phyloP scores from a whole-genome alignment of 768 basidiomycete species.

The Agaricus blazei region DNA sequence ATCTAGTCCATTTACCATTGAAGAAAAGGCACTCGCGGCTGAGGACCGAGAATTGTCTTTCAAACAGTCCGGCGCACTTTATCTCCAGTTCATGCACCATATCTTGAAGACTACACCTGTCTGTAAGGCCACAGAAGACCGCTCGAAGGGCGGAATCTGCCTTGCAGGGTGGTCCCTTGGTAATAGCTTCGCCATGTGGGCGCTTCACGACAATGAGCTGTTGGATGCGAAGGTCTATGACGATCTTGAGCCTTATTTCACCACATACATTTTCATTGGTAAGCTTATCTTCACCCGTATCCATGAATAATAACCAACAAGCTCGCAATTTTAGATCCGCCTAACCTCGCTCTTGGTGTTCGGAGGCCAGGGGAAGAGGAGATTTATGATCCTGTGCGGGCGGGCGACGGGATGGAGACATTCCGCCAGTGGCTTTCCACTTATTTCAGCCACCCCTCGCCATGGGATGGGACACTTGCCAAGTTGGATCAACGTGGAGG shows the following conservation, averaged over 20 bases:
- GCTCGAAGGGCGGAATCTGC: background rate
- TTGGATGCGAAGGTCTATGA: background rate
- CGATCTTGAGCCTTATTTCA: background rate
- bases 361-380: background rate
- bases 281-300: background rate
- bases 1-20: background rate
- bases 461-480: background rate
- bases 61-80: background rate
- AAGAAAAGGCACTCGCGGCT: background rate
- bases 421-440: background rate
- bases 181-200: background rate
- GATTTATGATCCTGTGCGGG: background rate
- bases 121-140: background rate
- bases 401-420: background rate
- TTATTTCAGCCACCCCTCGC: background rate
- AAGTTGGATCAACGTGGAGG: background rate
- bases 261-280: background rate
- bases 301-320: background rate
- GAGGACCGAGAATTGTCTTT: background rate
- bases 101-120: background rate
- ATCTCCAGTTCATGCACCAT: background rate
- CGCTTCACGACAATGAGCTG: background rate
- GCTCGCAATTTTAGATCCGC: background rate
- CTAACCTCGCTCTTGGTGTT: background rate
- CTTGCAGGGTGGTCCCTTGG: conserved; percentile 4